Evolutionary conservation across 805 yeast genomes (phyloP).

Genomic region (Barnettozyma siamensis): DNA sequence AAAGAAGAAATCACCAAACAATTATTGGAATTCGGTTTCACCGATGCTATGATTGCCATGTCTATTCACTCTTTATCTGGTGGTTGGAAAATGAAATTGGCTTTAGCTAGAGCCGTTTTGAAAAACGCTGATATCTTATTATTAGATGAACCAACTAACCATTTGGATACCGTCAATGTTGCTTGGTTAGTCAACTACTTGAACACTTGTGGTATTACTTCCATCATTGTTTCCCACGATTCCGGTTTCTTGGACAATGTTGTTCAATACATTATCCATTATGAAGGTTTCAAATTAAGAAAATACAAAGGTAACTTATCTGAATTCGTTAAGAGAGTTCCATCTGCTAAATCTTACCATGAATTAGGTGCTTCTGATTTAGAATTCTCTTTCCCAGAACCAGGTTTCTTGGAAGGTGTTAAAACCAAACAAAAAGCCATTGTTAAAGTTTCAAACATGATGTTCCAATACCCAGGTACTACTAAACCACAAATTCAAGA

Average conservation of each 20-base stretch:
- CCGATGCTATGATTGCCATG: conserved; percentile 88
- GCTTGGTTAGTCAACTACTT: conserved; percentile 99
- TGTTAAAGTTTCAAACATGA: conserved; percentile 94
- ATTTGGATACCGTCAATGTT: conserved; percentile 98
- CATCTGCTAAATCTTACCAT: conserved; percentile 97
- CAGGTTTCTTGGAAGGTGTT: conserved; percentile 99
- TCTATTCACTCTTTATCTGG: conserved; percentile 97
- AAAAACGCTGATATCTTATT: conserved; percentile 96
- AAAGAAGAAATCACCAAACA: conserved; percentile 66
- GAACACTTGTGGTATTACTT: conserved; percentile 96
- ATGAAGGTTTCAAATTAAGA: conserved; percentile 99
- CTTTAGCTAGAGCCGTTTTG: conserved; percentile 98
- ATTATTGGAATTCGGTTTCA: conserved; percentile 86
- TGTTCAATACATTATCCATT: conserved; percentile 97
- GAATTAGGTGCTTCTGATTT: conserved; percentile 97
- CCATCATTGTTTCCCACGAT: conserved; percentile 98
- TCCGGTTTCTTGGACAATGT: conserved; percentile 98
- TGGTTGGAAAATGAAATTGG: conserved; percentile 99
- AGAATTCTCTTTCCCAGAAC: conserved; percentile 98
- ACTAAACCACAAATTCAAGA: conserved; percentile 87
- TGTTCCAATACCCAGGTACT: conserved; percentile 99
- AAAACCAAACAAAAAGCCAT: conserved; percentile 99
- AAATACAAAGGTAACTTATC: conserved; percentile 99
- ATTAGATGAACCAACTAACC: conserved; percentile 99
- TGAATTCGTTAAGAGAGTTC: conserved; percentile 97